Conservation (phyloP, 495 filamentous ascomycete species). For the Chaetomidium leptoderma region DNA sequence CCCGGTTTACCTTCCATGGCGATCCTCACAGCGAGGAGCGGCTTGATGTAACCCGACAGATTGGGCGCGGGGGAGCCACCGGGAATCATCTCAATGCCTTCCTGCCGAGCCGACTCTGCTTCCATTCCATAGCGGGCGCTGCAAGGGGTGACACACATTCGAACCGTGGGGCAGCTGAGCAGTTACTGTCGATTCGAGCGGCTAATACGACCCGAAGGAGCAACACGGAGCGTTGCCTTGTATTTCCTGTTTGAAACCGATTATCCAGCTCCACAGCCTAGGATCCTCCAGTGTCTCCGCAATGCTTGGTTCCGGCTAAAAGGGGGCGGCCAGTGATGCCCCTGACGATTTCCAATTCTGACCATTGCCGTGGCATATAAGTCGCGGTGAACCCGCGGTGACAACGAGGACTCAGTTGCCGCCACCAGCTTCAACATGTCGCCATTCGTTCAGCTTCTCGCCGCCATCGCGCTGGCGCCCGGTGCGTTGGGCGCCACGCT, state of each 20-base stretch:
- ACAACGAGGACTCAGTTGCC: neutral
- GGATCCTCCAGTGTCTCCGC: conserved; percentile 6
- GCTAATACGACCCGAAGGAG: conserved; percentile 11
- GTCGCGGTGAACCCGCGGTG: neutral
- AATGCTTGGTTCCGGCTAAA: conserved; percentile 17
- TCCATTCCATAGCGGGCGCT: no score
- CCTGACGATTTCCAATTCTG: neutral
- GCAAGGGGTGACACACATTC: conserved; percentile 13
- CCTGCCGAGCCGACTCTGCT: no score
- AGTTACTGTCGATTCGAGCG: neutral
- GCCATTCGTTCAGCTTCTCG: conserved; percentile 12
- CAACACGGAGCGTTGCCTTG: neutral
- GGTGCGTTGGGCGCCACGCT: conserved; percentile 36
- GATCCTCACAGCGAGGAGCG: no score
- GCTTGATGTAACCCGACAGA: no score
- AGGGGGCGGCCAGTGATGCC: neutral
- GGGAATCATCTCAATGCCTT: no score
- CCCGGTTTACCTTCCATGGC: no score
- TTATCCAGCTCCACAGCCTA: conserved; percentile 7
- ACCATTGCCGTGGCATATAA: neutral
- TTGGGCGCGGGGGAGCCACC: no score
- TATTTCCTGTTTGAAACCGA: conserved; percentile 5
- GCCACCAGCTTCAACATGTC: conserved; percentile 5
- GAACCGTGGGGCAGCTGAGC: conserved; percentile 1
- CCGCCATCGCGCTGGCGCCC: conserved; percentile 23